These are phyloP conservation scores for Schizonepeta tenuifolia DNA, from an alignment of 257 asterid genomes.

Conservation along the genomic window DNA sequence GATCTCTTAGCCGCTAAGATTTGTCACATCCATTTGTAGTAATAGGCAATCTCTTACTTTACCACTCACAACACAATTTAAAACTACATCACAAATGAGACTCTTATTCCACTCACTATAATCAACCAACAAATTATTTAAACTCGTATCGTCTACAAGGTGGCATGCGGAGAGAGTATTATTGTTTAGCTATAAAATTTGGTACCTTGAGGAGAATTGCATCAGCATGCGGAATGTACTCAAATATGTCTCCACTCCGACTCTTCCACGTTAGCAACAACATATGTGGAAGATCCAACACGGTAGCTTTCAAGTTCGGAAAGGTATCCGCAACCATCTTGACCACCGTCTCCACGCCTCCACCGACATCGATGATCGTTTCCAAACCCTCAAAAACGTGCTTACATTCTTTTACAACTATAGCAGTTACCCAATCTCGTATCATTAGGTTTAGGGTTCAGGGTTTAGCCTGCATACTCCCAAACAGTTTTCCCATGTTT, in stretches of 20 bases:
- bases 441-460: no score
- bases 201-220: conserved; percentile 32
- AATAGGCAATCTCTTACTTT: no score
- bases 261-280: conserved; percentile 30
- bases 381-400: conserved; percentile 8
- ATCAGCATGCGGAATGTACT: conserved; percentile 29
- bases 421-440: neutral
- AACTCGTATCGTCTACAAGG: no score
- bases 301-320: neutral
- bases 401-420: neutral
- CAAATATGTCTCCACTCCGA: conserved; percentile 33
- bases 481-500: neutral
- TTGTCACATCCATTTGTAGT: no score
- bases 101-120: no score
- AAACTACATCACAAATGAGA: no score
- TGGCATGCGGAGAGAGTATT: no score
- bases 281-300: conserved; percentile 35
- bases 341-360: conserved; percentile 5
- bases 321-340: conserved; percentile 13
- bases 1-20: no score
- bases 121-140: no score
- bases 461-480: neutral
- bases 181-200: no score
- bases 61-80: no score
- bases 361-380: conserved; percentile 26